These are phyloP conservation scores for Fraxinus platypoda DNA, from an alignment of 305 asterid species.

Conservation along the genomic window DNA sequence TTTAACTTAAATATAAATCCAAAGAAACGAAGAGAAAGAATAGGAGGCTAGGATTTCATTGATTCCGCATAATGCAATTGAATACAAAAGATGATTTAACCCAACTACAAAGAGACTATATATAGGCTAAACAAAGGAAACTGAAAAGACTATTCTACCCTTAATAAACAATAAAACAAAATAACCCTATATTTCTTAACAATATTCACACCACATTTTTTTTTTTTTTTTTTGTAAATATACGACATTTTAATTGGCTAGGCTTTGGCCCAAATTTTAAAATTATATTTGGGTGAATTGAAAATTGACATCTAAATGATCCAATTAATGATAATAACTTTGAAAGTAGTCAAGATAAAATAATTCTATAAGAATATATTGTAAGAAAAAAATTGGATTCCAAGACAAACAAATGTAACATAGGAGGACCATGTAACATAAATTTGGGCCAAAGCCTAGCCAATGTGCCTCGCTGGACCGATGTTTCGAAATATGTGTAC, in stretches of 20 bases:
- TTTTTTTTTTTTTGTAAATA: too few relatives aligned
- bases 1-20: too few relatives aligned
- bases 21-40: too few relatives aligned
- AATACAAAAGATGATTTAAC: too few relatives aligned
- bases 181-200: too few relatives aligned
- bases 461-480: background rate
- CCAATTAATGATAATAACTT: background rate
- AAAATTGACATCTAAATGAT: background rate
- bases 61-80: too few relatives aligned
- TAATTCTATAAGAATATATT: background rate
- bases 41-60: too few relatives aligned
- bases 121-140: too few relatives aligned
- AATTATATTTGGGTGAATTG: background rate
- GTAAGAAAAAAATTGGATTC: background rate
- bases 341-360: background rate
- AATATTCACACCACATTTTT: background rate
- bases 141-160: too few relatives aligned
- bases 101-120: too few relatives aligned
- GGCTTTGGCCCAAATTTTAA: background rate
- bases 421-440: background rate
- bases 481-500: background rate
- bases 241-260: too few relatives aligned
- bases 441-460: background rate
- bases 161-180: too few relatives aligned
- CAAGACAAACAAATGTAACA: background rate